Conservation (phyloP, 1,139 yeast species). For the Arxiozyma slooffiae region DNA sequence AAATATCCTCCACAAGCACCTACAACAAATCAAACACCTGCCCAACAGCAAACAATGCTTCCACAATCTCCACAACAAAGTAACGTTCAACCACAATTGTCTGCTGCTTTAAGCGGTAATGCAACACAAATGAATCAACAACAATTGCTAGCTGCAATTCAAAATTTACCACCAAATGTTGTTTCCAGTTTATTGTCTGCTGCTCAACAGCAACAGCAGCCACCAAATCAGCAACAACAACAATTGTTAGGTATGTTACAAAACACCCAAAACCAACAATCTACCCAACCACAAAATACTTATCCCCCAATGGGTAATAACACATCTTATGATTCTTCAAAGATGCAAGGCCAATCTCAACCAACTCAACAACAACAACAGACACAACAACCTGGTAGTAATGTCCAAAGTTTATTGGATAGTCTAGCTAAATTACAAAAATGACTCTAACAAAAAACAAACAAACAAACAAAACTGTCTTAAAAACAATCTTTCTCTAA, state of each 20-base stretch:
- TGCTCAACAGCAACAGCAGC: conserved; percentile 33
- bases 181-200: conserved; percentile 41
- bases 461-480: too few species aligned
- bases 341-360: conserved; percentile 7
- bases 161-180: conserved; percentile 43
- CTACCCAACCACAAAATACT: conserved; percentile 11
- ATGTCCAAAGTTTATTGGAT: conserved; percentile 32
- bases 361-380: conserved; percentile 9
- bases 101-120: conserved; percentile 18
- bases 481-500: background rate
- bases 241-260: conserved; percentile 25
- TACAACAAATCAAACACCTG: background rate
- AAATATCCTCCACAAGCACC: conserved; percentile 13
- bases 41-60: conserved; percentile 14
- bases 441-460: conserved; percentile 9
- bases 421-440: conserved; percentile 32
- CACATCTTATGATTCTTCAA: conserved; percentile 4
- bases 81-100: conserved; percentile 14
- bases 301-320: conserved; percentile 7
- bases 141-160: conserved; percentile 34
- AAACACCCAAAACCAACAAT: conserved; percentile 17
- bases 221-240: conserved; percentile 22
- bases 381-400: conserved; percentile 23
- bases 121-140: conserved; percentile 27
- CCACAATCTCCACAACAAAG: conserved; percentile 16